A percentile compares a stretch with the other conserved stretches of the same genome.
Evolutionary conservation across 2,329 filamentous ascomycete genomes (phyloP).

Genomic region (Lachnellula cervina): DNA sequence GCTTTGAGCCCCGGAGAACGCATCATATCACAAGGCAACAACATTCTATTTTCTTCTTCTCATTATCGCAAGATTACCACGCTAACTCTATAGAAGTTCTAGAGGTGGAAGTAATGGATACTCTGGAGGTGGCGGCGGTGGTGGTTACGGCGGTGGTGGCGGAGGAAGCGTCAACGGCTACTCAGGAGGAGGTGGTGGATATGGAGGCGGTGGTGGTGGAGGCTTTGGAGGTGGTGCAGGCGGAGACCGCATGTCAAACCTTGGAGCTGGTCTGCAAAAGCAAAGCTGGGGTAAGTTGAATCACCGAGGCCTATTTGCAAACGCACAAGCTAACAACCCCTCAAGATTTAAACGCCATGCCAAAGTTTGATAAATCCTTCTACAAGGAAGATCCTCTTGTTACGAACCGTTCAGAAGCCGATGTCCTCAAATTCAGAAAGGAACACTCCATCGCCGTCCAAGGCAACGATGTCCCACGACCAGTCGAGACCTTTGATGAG

Average conservation of each 20-base stretch:
- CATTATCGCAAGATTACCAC: slow-evolving; percentile 7
- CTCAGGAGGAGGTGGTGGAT: slow-evolving; percentile 31
- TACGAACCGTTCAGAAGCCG: slow-evolving; percentile 63
- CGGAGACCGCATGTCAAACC: slow-evolving; percentile 90
- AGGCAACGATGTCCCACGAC: slow-evolving; percentile 79
- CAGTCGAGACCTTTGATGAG: slow-evolving; percentile 95
- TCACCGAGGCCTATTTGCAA: slow-evolving; percentile 3
- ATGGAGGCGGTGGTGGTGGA: slow-evolving; percentile 33
- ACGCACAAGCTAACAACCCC: slow-evolving; percentile 10
- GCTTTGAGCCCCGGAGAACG: slow-evolving; percentile 8
- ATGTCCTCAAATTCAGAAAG: slow-evolving; percentile 84
- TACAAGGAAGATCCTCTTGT: slow-evolving; percentile 94
- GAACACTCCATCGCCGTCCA: slow-evolving; percentile 79
- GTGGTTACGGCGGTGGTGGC: slow-evolving; percentile 34
- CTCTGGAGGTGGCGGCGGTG: slow-evolving; percentile 38
- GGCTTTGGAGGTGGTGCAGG: slow-evolving; percentile 55
- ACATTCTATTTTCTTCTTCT: slow-evolving; percentile 16
- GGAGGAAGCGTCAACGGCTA: slow-evolving; percentile 35
- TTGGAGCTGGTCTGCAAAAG: slow-evolving; percentile 81
- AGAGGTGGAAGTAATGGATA: slow-evolving; percentile 47
- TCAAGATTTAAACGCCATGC: slow-evolving; percentile 68
- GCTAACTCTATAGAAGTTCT: slow-evolving; percentile 34
- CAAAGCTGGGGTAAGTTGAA: slow-evolving; percentile 74
- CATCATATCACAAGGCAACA: slow-evolving; percentile 17
- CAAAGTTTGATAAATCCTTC: slow-evolving; percentile 99